phyloP scores from a whole-genome alignment of 805 yeast genomes.

The Jamesozyma jinghongensis region DNA sequence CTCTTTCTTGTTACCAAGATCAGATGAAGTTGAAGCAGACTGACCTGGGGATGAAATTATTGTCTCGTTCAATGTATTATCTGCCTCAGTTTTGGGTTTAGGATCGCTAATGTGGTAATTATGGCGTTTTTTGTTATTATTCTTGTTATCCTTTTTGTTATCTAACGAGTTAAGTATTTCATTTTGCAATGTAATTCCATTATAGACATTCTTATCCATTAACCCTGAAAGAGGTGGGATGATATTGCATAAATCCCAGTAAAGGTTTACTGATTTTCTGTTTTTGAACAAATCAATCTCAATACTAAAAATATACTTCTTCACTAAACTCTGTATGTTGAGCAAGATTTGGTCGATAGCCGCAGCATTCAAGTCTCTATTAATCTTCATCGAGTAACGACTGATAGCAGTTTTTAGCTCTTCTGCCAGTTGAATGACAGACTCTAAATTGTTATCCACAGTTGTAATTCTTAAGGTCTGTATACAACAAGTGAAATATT shows the following conservation, averaged over 20 bases:
- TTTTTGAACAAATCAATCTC: constrained; percentile 10
- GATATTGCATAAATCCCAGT: constrained; percentile 10
- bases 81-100: no score
- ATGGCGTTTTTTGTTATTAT: no score
- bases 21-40: no score
- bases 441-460: not conserved
- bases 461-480: not conserved
- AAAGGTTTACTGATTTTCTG: constrained; percentile 8
- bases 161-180: constrained; percentile 7
- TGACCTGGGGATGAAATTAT: no score
- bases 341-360: not conserved
- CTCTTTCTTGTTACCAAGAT: no score
- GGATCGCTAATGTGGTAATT: no score
- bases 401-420: not conserved
- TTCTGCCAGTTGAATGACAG: not conserved
- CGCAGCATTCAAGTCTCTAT: not conserved
- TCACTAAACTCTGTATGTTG: constrained; percentile 2
- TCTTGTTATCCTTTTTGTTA: not conserved
- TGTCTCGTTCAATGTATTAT: no score
- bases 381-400: not conserved
- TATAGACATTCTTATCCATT: not conserved
- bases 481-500: constrained; percentile 3
- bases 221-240: constrained; percentile 9
- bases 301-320: constrained; percentile 11
- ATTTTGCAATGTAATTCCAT: constrained; percentile 6